Percentiles rank a stretch among this genome's conserved stretches.
phyloP scores from a whole-genome alignment of 2,329 filamentous ascomycete species.

The Cryphonectria carpinicola region DNA sequence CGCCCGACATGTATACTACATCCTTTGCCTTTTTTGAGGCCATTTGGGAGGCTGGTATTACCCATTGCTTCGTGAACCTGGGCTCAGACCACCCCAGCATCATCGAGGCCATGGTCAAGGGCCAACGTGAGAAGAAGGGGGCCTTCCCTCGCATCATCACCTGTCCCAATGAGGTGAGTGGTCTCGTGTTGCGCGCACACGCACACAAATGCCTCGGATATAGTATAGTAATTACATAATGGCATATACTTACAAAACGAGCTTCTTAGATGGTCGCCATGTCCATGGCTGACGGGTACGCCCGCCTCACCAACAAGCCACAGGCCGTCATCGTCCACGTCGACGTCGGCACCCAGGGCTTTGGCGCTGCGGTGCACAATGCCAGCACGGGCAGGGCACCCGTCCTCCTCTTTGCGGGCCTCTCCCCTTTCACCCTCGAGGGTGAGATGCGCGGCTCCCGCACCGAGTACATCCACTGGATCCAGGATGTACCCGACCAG shows the following conservation, averaged over 20 bases:
- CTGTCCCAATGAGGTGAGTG: conserved; percentile 69
- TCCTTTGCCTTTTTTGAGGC: conserved; percentile 85
- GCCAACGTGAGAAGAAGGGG: conserved; percentile 64
- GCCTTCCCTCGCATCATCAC: conserved; percentile 71
- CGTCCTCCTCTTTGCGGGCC: conserved; percentile 53
- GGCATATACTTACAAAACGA: not conserved
- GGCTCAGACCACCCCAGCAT: conserved; percentile 70
- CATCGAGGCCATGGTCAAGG: conserved; percentile 76
- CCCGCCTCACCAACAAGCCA: conserved; percentile 66
- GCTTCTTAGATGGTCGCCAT: conserved; percentile 69
- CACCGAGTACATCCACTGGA: conserved; percentile 50
- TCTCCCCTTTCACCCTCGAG: conserved; percentile 48
- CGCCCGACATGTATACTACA: conserved; percentile 65
- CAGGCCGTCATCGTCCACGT: conserved; percentile 76
- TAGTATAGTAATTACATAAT: not conserved
- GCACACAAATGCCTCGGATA: too few relatives aligned
- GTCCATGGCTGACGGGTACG: conserved; percentile 76
- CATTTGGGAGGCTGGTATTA: conserved; percentile 70
- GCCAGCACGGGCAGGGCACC: conserved; percentile 70
- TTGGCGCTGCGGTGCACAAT: conserved; percentile 74
- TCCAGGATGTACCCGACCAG: conserved; percentile 48
- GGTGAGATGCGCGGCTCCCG: conserved; percentile 46
- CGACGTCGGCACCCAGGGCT: conserved; percentile 74
- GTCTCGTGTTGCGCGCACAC: too few relatives aligned
- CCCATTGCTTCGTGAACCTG: conserved; percentile 63